phyloP scores from a whole-genome alignment of 371 early-diverging fungal species.

The Mucor racemosus region DNA sequence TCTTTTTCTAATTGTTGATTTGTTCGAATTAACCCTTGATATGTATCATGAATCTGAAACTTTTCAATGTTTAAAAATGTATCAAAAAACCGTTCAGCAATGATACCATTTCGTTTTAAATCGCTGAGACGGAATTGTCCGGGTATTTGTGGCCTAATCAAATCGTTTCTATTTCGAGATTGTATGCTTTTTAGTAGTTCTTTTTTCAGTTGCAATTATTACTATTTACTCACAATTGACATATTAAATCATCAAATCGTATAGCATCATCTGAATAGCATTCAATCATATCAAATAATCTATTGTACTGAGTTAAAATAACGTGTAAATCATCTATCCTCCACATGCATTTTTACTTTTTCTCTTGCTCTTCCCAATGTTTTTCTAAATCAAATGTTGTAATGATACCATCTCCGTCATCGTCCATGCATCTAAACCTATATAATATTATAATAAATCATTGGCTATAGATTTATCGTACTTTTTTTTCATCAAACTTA shows the following conservation, averaged over 20 bases:
- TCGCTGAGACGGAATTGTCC: conserved; percentile 47
- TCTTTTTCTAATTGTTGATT: conserved; percentile 38
- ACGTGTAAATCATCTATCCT: background rate
- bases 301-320: background rate
- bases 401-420: conserved; percentile 88
- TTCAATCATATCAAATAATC: conserved; percentile 16
- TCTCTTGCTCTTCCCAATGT: conserved; percentile 84
- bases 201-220: background rate
- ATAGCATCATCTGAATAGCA: conserved; percentile 31
- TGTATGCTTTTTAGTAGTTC: background rate
- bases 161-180: conserved; percentile 39
- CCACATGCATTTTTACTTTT: conserved; percentile 21
- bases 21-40: conserved; percentile 39
- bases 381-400: conserved; percentile 83
- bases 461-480: background rate
- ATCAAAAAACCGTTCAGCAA: conserved; percentile 57
- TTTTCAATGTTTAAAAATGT: conserved; percentile 52
- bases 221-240: conserved; percentile 40
- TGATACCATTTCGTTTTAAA: conserved; percentile 44
- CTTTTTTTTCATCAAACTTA: conserved; percentile 2
- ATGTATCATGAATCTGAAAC: conserved; percentile 51
- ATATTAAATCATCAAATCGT: conserved; percentile 51
- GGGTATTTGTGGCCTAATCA: conserved; percentile 45
- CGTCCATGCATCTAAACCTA: conserved; percentile 86
- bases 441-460: background rate